Evolutionary conservation across 2,329 filamentous ascomycete species (phyloP), one percentile per base, ranked within the genome.

Genomic region (Xylariales sp.): DNA sequence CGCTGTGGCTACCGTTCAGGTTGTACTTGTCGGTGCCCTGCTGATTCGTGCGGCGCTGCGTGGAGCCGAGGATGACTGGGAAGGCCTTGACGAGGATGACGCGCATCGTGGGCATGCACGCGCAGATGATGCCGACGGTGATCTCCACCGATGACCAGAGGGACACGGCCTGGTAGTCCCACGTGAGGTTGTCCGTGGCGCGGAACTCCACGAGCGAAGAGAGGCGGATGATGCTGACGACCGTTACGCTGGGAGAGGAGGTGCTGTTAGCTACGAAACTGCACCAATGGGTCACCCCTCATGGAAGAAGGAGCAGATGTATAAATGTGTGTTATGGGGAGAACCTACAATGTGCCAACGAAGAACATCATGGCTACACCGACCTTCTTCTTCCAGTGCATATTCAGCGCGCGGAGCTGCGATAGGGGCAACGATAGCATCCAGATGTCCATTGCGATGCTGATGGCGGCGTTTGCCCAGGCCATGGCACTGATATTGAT

Each of bases 351-450:
- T 3, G 56, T 54, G 5, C 70, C 69, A 4, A 72, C 62, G n/a
- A 54, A 56, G 43, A 74, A 72, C 67, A 74, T 72, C 34, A 71
- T 33, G 10, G 49, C 48, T 2, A 70, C 62, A 37, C 65, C 60
- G 6, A 67, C 14, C 55, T 71, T 74, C 54, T 71, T 71, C 55
- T 67, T 68, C 54, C 61, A 66, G 40, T 65, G 61, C 30, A 72
- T 45, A 5, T 63, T 58, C 16, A 73, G 55, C 3, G 49, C 34
- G 18, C 55, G 41, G 5, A 75, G 46, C 40, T 69, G 63, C 10
- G 61, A 61, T 14, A 73, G 56, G 2, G 69, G 67, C 3, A 71
- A 49, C 4, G 51, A 52, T 27, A 70, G 51, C 41, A 70, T 65
- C 45, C 57, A 58, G 6, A 67, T 4, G 41, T 72, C 68, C 30